Percentiles rank a stretch among this genome's conserved stretches.
phyloP scores from a whole-genome alignment of 257 asterid species.

The Solanum habrochaites region DNA sequence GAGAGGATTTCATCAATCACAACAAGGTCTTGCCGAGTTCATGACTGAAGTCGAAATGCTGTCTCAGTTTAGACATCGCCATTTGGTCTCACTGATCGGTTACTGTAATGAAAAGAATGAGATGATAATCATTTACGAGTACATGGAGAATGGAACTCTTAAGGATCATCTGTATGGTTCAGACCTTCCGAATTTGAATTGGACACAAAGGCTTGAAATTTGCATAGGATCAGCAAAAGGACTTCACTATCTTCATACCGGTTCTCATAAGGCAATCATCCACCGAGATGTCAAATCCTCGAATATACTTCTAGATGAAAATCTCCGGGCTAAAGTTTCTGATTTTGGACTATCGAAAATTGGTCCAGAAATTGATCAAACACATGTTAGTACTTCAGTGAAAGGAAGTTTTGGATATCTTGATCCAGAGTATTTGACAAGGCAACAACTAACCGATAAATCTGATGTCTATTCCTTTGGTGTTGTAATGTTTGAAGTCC shows the following conservation, averaged over 20 bases:
- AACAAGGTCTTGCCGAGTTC: constrained; percentile 25
- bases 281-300: constrained; percentile 38
- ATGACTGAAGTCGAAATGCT: constrained; percentile 30
- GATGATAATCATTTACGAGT: constrained; percentile 36
- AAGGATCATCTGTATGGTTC: constrained; percentile 21
- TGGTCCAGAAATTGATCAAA: constrained; percentile 29
- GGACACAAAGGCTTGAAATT: constrained; percentile 31
- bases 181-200: constrained; percentile 12
- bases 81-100: constrained; percentile 32
- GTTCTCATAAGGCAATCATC: constrained; percentile 24
- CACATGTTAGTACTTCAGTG: constrained; percentile 33
- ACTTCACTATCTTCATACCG: constrained; percentile 40
- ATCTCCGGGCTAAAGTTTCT: constrained; percentile 27
- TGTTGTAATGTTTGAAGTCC: constrained; percentile 27
- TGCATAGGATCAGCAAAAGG: constrained; percentile 40
- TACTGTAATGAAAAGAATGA: constrained; percentile 26
- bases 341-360: constrained; percentile 36
- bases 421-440: constrained; percentile 32
- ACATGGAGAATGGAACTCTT: constrained; percentile 33
- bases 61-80: constrained; percentile 32
- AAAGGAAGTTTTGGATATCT: constrained; percentile 37
- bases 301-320: constrained; percentile 30
- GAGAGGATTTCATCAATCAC: constrained; percentile 16
- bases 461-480: constrained; percentile 40
- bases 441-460: constrained; percentile 24